phyloP scores from a whole-genome alignment of 2,329 filamentous ascomycete species.

The Tolypocladium nubicola region DNA sequence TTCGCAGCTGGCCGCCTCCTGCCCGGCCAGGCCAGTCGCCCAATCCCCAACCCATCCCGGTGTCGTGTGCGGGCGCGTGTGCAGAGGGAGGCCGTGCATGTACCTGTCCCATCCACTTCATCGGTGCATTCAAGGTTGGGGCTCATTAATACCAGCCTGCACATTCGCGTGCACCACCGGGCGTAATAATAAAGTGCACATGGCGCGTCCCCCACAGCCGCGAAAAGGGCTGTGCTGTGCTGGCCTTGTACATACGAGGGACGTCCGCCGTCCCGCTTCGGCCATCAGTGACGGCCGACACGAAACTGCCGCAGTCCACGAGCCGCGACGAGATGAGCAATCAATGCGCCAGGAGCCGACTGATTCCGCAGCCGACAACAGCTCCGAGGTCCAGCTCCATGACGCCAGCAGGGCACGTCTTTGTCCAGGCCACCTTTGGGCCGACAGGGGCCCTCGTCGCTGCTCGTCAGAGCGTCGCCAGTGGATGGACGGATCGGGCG shows the following conservation, averaged over 20 bases:
- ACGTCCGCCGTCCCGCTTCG: background rate
- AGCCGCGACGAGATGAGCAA: background rate
- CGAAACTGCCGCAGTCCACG: background rate
- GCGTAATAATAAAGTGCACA: background rate
- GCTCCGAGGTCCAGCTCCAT: background rate
- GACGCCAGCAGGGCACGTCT: background rate
- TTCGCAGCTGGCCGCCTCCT: background rate
- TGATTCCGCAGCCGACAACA: background rate
- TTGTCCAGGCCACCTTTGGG: background rate
- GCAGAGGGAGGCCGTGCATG: background rate
- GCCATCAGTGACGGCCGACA: background rate
- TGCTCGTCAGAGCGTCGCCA: background rate
- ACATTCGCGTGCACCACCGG: background rate
- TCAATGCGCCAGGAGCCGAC: background rate
- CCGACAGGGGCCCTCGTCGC: background rate
- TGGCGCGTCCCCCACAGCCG: background rate
- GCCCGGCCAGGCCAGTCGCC: background rate
- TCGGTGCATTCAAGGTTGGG: background rate
- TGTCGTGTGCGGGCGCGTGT: background rate
- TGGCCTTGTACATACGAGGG: background rate
- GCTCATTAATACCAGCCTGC: background rate
- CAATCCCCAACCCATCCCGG: background rate
- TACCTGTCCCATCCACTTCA: background rate
- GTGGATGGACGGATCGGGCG: background rate
- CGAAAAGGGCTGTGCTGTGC: background rate